Evolutionary conservation across 768 basidiomycete genomes (phyloP).

Genomic region (Auricularia sp.): DNA sequence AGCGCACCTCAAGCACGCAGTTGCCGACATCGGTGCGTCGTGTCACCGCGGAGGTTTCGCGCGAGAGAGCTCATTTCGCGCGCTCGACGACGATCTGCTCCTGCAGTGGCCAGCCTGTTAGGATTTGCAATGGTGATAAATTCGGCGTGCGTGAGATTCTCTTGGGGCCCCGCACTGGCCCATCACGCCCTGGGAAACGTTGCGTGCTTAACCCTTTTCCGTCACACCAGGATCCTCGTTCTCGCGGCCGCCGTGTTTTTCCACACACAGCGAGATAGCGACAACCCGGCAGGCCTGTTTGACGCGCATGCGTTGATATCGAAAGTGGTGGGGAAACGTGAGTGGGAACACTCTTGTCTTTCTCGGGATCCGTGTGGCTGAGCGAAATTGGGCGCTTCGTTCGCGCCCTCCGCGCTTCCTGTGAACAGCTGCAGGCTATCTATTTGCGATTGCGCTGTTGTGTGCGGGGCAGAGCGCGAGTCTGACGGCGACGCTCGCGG

Average conservation of each 20-base stretch:
- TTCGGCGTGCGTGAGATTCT: conserved; percentile 43
- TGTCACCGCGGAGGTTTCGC: too few species aligned
- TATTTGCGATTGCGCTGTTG: conserved; percentile 82
- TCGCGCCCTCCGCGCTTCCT: neutral
- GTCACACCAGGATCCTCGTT: conserved; percentile 54
- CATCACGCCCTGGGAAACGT: too few species aligned
- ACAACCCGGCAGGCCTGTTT: conserved; percentile 61
- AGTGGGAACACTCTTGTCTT: conserved; percentile 13
- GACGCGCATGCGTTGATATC: conserved; percentile 72
- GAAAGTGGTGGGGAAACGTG: conserved; percentile 56
- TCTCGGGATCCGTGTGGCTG: neutral
- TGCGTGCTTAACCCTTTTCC: too few species aligned
- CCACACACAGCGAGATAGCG: conserved; percentile 32
- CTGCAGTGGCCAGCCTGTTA: conserved; percentile 37
- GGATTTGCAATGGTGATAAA: conserved; percentile 87
- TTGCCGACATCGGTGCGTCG: conserved; percentile 47
- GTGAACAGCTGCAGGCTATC: conserved; percentile 56
- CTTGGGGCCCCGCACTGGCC: neutral
- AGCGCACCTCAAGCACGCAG: conserved; percentile 56
- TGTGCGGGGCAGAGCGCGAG: conserved; percentile 84
- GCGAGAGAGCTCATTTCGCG: too few species aligned
- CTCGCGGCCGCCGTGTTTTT: conserved; percentile 77
- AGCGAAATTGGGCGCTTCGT: neutral
- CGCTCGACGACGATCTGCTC: neutral
- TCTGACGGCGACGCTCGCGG: conserved; percentile 80